Percentiles rank a stretch among this genome's conserved stretches.
These are phyloP conservation scores for Sclerospora graminicola DNA, from an alignment of 352 stramenopile species.

Conservation along the genomic window DNA sequence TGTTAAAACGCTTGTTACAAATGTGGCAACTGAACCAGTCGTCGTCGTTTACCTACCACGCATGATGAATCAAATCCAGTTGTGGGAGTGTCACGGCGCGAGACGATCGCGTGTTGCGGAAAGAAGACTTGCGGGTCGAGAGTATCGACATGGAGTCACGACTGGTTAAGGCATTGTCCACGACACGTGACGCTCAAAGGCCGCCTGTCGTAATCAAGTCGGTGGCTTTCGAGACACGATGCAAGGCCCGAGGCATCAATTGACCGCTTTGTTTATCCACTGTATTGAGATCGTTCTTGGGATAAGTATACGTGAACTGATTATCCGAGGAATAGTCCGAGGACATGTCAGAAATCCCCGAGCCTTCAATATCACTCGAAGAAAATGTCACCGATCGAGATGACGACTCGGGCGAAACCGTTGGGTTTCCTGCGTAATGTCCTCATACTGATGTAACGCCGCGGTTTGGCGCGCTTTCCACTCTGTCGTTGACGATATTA, in stretches of 20 bases:
- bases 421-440: slow-evolving; percentile 49
- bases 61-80: slow-evolving; percentile 70
- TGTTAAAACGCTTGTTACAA: slow-evolving; percentile 82
- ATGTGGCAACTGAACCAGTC: slow-evolving; percentile 82
- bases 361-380: slow-evolving; percentile 69
- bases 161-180: too few species aligned
- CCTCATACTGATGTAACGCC: too few species aligned
- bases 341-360: slow-evolving; percentile 31
- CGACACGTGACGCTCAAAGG: slow-evolving; percentile 32
- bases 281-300: slow-evolving; percentile 52
- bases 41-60: slow-evolving; percentile 79
- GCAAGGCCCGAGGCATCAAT: slow-evolving; percentile 22
- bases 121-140: slow-evolving; percentile 65
- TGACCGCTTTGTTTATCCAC: slow-evolving; percentile 65
- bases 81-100: slow-evolving; percentile 57
- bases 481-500: slow-evolving; percentile 32
- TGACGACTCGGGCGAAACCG: slow-evolving; percentile 53
- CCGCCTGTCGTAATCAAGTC: slow-evolving; percentile 30
- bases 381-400: slow-evolving; percentile 44
- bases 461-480: slow-evolving; percentile 14
- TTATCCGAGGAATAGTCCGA: slow-evolving; percentile 57
- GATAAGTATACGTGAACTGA: slow-evolving; percentile 42
- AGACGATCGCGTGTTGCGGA: slow-evolving; percentile 62
- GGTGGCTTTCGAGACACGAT: slow-evolving; percentile 28
- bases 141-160: too few species aligned